Percentiles rank a stretch among this genome's conserved stretches.
Conservation (phyloP, 495 filamentous ascomycete species). For the Penicillium desertorum region DNA sequence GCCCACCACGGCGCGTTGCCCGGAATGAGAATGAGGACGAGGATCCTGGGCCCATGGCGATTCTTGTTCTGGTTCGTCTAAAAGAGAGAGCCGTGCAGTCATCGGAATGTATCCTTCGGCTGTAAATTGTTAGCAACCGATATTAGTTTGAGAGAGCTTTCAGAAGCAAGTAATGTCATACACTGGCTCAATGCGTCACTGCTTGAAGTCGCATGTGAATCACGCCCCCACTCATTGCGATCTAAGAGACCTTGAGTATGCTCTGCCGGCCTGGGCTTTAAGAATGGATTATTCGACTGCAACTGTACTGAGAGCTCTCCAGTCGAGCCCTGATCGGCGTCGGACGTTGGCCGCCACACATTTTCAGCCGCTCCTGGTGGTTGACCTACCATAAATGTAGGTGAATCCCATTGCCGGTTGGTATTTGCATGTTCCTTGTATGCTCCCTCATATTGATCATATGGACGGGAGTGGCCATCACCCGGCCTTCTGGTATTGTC, state of each 20-base stretch:
- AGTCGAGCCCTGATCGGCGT: conserved; percentile 10
- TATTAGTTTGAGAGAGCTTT: not conserved
- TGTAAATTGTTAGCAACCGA: conserved; percentile 19
- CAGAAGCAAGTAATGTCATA: conserved; percentile 16
- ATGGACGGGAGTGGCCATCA: conserved; percentile 17
- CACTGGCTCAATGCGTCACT: conserved; percentile 38
- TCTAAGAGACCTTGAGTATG: conserved; percentile 27
- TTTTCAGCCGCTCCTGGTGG: conserved; percentile 27
- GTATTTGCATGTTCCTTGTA: conserved; percentile 14
- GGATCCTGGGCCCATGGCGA: conserved; percentile 17
- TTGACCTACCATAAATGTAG: conserved; percentile 30
- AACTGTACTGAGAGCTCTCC: conserved; percentile 38
- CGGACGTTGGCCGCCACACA: conserved; percentile 23
- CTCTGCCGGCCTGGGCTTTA: conserved; percentile 30
- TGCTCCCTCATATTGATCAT: conserved; percentile 4
- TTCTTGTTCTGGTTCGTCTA: conserved; percentile 33
- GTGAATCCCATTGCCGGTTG: conserved; percentile 22
- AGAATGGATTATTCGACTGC: conserved; percentile 48
- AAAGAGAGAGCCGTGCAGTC: conserved; percentile 46
- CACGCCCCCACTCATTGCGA: conserved; percentile 23
- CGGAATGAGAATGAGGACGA: not conserved
- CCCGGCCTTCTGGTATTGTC: conserved; percentile 30
- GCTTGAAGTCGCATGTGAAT: conserved; percentile 26
- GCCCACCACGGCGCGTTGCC: not conserved
- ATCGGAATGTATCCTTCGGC: conserved; percentile 49